Base-by-base conservation (phyloP, 2,329 filamentous ascomycete genomes). In the Endoconidiophora polonica region DNA sequence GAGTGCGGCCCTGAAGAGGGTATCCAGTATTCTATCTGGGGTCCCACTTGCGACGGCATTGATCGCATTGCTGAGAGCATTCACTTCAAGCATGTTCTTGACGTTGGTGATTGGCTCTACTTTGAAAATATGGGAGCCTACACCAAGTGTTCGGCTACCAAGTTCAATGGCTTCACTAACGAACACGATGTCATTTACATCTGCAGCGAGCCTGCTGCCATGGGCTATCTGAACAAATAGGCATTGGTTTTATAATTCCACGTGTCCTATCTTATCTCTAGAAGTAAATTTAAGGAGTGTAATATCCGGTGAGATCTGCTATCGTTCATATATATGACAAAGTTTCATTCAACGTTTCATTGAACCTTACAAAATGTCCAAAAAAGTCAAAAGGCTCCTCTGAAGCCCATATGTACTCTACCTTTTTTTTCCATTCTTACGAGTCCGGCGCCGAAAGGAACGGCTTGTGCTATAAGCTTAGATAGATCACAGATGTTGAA, bases 61-160 rank as follows among this genome's bases (percentile, higher is more conserved):
- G 91, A 98, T 66, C 84, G 87, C 64, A 94, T 98, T 66, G 78
- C 83, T 46, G 78, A 86, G 63, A 84, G 81, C 61, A 86, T 84
- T 64, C 76, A 73, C 55, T 86, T 95, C 59, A 69, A 78, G 33
- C 79, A 83, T 48, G 74, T 83, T 44, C 70, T 98, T 41, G 81
- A 95, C 61, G 85, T 94, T 5, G 91, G 91, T 48, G 91, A 98
- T 65, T 98, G 91, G 91, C 73, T 98, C 49, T 98, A 94, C 70
- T 98, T 98, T 66, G 86, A 95, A 68, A 79, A 94, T 55, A 98
- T 98, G 91, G 91, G 91, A 50, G 90, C 91, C 22, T 98, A 98
- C 67, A 96, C 91, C 58, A 94, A 88, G 73, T 96, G 90, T 73
- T 95, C 87, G 54, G 90, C 91, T 55, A 98, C 91, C 52, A 81